phyloP scores from a whole-genome alignment of 2,329 filamentous ascomycete species.

The Cladosporium sp. region DNA sequence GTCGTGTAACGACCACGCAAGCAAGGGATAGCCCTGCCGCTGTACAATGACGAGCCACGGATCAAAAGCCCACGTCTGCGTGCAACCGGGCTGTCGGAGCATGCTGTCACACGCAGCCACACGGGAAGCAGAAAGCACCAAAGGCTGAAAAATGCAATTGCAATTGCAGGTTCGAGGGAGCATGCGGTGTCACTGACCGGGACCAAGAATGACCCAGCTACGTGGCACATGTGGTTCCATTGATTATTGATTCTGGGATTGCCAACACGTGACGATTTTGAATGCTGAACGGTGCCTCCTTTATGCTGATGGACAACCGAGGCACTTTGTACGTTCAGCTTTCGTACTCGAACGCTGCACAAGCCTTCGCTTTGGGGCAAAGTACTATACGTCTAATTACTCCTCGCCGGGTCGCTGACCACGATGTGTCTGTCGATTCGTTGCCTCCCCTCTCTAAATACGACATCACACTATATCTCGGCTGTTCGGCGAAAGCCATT shows the following conservation, averaged over 20 bases:
- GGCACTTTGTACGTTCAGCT: neutral
- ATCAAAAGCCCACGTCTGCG: neutral
- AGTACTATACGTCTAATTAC: neutral
- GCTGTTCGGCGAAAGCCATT: neutral
- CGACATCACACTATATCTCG: neutral
- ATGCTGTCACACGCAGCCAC: conserved; percentile 1
- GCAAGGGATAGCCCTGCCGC: conserved; percentile 2
- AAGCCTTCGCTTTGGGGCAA: neutral
- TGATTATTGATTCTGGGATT: neutral
- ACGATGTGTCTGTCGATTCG: neutral
- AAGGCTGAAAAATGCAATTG: conserved; percentile 15
- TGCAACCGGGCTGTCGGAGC: conserved; percentile 9
- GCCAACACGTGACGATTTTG: neutral
- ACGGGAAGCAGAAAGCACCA: neutral
- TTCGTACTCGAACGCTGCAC: neutral
- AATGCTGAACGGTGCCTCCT: neutral
- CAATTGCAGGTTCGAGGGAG: neutral
- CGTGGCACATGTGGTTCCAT: neutral
- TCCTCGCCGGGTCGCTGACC: neutral
- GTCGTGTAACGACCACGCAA: neutral
- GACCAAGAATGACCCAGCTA: neutral
- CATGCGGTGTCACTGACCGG: conserved; percentile 6
- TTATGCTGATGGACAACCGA: neutral
- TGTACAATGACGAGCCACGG: conserved; percentile 8
- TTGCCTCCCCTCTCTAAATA: neutral